phyloP scores from a whole-genome alignment of 352 stramenopile species.

The Lagenidium sp. region DNA sequence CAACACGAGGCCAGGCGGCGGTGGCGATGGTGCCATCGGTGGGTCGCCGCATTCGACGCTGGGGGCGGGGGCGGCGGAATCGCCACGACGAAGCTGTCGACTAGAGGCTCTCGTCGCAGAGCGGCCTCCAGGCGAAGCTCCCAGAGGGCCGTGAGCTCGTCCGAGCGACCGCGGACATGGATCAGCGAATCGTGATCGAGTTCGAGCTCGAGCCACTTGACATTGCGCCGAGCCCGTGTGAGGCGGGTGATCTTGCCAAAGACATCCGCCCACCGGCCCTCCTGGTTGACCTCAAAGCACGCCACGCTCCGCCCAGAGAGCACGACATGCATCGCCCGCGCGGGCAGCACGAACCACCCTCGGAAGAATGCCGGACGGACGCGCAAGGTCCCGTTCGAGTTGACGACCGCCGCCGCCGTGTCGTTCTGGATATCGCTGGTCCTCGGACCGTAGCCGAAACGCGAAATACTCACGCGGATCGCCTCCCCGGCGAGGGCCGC shows the following conservation, averaged over 20 bases:
- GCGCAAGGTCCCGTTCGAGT: conserved; percentile 22
- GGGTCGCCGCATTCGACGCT: no score
- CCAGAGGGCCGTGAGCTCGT: conserved; percentile 5
- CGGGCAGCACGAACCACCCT: conserved; percentile 8
- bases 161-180: neutral
- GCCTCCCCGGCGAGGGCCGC: conserved; percentile 10
- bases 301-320: conserved; percentile 19
- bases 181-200: conserved; percentile 5
- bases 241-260: conserved; percentile 16
- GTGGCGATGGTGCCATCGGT: no score
- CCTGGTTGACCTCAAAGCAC: conserved; percentile 27
- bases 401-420: neutral
- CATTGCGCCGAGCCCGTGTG: conserved; percentile 1
- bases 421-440: neutral
- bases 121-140: conserved; percentile 6
- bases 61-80: no score
- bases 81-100: no score
- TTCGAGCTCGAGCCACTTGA: conserved; percentile 16
- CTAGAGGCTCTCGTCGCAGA: conserved; percentile 3
- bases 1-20: no score
- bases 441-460: conserved; percentile 10
- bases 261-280: conserved; percentile 27
- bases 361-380: conserved; percentile 9
- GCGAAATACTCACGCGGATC: conserved; percentile 1
- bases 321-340: conserved; percentile 23